Base-by-base conservation (phyloP, 331 rosid species). In the Quercus phellos region DNA sequence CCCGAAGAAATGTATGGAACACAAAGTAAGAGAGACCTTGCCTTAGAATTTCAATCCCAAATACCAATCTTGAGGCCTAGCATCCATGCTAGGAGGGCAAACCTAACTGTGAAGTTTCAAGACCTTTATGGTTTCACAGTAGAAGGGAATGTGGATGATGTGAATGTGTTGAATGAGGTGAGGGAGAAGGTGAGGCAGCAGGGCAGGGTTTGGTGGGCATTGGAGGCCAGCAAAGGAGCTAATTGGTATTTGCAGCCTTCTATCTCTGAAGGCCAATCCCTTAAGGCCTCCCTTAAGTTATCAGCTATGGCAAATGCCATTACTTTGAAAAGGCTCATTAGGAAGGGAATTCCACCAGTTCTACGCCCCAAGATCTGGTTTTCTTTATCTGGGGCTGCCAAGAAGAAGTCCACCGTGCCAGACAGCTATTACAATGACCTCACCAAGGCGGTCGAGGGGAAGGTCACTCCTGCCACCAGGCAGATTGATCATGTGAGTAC, bases 131-230 rank as follows among this genome's bases (percentile, higher is more conserved):
- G 93, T 46, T 93, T 95, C 76, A 83, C 93, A 4, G 99, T 95
- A 14, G 99, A 95, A 84, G 99, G 99, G 83, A 95, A 91, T 93
- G 98, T 95, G 73, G 98, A 95, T 74, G 99, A 95, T 84, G 99
- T 93, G 14, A 95, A 95, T 73, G 94, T 95, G 87, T 76, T 95
- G 88, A 95, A 95, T 79, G 99, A 95, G 88, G 97, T 95, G 32
- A 80, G 98, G 79, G 99, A 95, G 80, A 95, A 91, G 89, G 98
- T 95, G 83, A 90, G 98, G 83, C 88, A 91, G 75, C 99, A 95
- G 78, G 99, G 96, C 11, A 80, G 96, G 73, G 94, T 86, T 27
- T 95, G 99, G 99, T 95, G 99, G 99, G 93, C 98, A 19, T 83
- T 95, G 84, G 99, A 95, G 80, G 98, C 99, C 5, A 93, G 87